Base-by-base conservation (phyloP, 2,329 filamentous ascomycete species). In the Didymella glomerata region DNA sequence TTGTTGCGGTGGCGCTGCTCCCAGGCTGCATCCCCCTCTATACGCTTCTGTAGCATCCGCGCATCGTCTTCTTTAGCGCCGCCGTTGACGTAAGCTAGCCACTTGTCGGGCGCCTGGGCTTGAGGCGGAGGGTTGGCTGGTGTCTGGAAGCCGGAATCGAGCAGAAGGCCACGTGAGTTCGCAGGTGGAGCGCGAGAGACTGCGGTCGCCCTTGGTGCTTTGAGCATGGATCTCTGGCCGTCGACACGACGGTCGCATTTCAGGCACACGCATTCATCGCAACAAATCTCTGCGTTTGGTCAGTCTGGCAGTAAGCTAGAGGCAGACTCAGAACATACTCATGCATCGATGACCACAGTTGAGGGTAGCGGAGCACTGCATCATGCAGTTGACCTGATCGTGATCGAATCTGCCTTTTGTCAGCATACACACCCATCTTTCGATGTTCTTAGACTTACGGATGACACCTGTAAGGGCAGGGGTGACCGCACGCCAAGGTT, bases 381-480 rank as follows among this genome's bases (percentile, higher is more conserved):
- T 71, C 20, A 64, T 73, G 51, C 75, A 77, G n/a, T 75, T 75
- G 42, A 77, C 69, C 8, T 50, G 58, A 1, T 65, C 57, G 25
- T 69, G 69, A 8, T 65, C 66, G 42, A 77, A 77, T 0, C 70
- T 70, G 5, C 5, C 1, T 10, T 22, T 4, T 24, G 40, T 64
- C 18, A 65, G 55, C 34, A 8, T 40, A 8, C 11, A 27, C 2
- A 11, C 5, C n/a, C 10, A 18, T 18, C 14, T 25, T 30, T 42
- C n/a, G 3, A 20, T 3, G 5, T 0, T 9, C 42, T 1, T 4
- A 51, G 14, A 64, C 70, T 62, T 60, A 70, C 56, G 76, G 75
- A 47, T 77, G 75, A 44, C 76, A 78, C 3, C 47, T 62, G 25
- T 75, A 67, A 20, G 70, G 67, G 59, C 76, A 78, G 2, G 32